Evolutionary conservation across 306 rosid species (phyloP).

Genomic region (Rubus idaeus): DNA sequence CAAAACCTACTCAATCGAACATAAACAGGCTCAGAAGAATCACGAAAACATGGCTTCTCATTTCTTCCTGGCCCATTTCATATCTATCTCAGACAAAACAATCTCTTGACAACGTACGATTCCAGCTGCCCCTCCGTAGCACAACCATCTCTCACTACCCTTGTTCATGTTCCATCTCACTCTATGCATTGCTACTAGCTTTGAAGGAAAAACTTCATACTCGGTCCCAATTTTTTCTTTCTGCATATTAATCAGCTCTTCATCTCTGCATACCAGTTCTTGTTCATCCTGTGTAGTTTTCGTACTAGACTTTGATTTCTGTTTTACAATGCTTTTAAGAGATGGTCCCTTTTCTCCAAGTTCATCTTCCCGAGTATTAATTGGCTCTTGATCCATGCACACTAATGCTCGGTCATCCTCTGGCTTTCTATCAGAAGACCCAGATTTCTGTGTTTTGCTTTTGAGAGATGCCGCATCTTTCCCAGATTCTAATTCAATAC

Average conservation of each 20-base stretch:
- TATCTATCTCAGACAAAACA: slow-evolving; percentile 46
- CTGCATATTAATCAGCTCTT: slow-evolving; percentile 20
- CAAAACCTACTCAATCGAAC: background rate
- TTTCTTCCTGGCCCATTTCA: slow-evolving; percentile 56
- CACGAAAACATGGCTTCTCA: slow-evolving; percentile 15
- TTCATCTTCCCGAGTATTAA: slow-evolving; percentile 19
- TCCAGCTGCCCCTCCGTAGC: slow-evolving; percentile 87
- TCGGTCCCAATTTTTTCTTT: slow-evolving; percentile 23
- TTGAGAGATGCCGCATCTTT: slow-evolving; percentile 22
- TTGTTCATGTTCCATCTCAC: slow-evolving; percentile 94
- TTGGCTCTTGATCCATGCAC: slow-evolving; percentile 10
- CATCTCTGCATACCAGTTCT: slow-evolving; percentile 33
- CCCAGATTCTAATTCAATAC: slow-evolving; percentile 42
- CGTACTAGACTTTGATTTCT: slow-evolving; percentile 34
- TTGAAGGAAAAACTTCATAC: slow-evolving; percentile 63
- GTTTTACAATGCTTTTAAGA: slow-evolving; percentile 30
- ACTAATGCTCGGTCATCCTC: slow-evolving; percentile 5
- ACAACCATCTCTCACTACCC: slow-evolving; percentile 92
- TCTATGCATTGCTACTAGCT: slow-evolving; percentile 63
- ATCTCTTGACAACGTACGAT: slow-evolving; percentile 82
- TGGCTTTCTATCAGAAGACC: background rate
- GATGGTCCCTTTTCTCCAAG: slow-evolving; percentile 12
- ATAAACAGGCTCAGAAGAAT: background rate
- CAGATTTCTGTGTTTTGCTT: background rate
- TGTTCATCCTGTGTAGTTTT: slow-evolving; percentile 32